Base-by-base conservation (phyloP, 495 filamentous ascomycete species). In the Penicillium canariense region DNA sequence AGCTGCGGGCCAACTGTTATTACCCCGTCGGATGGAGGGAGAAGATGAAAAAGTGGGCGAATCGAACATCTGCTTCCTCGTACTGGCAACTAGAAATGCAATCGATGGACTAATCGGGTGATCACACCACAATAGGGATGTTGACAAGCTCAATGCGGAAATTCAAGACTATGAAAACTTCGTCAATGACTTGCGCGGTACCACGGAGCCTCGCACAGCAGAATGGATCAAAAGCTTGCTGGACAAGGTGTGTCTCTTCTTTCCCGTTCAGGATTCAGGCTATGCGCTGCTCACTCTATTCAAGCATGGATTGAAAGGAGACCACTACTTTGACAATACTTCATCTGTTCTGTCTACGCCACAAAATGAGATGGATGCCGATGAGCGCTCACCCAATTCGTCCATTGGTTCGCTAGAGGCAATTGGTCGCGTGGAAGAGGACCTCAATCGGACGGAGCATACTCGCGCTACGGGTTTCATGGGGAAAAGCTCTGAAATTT, bases 11-110 rank as follows among this genome's bases (percentile, higher is more conserved):
- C 11, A 40, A 31, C 7, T 86, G 83, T 55, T 56, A 66, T 9
- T 86, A 86, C 64, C 75, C 73, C 1, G 76, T 84, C 31, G 81
- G 80, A 18, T 84, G 82, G 65, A 76, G 80, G 50, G 84, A 85
- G 53, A 73, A 67, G 27, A 77, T 77, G 15, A 84, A 81, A 67
- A 79, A 74, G 81, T 82, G 65, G 18, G 70, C 39, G 30, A 17
- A 32, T 36, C 23, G 23, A 38, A 27, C 48, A 14, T 48, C n/a
- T 32, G 48, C 27, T 35, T 50, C 32, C 23, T 50, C 3, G n/a
- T 39, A 12, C 5, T 25, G 38, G 38, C 38, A 5, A 36, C 27
- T 34, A 49, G 26, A 40, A 50, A 28, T 38, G 28, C 22, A 46
- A 52, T 26, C 36, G 23, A 28, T 39, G 23, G 39, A 36, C 55